Percentiles rank a stretch among this genome's conserved stretches.
phyloP scores from a whole-genome alignment of 225 moss, liverwort and hornwort species.

The Ulota crispa region DNA sequence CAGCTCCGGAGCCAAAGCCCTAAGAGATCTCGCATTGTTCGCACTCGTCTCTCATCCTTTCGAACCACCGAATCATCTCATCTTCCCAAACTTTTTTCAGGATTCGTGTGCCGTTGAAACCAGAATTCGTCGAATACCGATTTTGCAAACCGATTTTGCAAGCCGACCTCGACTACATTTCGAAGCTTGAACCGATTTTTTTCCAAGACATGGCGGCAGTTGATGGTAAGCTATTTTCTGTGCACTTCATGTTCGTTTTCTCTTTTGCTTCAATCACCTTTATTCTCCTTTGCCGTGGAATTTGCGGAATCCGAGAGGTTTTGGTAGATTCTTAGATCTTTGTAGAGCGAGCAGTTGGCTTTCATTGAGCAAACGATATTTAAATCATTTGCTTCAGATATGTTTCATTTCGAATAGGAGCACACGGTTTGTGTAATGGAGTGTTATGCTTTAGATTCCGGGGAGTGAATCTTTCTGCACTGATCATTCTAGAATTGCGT shows the following conservation, averaged over 20 bases:
- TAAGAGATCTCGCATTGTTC: background rate
- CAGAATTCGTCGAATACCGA: background rate
- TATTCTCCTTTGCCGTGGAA: background rate
- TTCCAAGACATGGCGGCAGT: slow-evolving; percentile 21
- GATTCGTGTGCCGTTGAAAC: background rate
- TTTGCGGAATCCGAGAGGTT: slow-evolving; percentile 7
- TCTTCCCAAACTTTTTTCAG: background rate
- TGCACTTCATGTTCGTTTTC: background rate
- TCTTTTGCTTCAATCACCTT: background rate
- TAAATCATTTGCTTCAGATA: background rate
- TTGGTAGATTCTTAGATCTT: background rate
- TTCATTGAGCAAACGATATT: background rate
- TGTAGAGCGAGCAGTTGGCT: background rate
- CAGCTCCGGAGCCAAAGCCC: slow-evolving; percentile 20
- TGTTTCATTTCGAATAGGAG: background rate
- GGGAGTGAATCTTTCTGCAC: background rate
- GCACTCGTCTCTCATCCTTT: background rate
- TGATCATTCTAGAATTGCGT: background rate
- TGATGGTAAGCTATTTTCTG: slow-evolving; percentile 17
- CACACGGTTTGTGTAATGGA: background rate
- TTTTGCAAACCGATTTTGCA: background rate
- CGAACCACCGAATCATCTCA: background rate
- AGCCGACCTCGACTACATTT: background rate
- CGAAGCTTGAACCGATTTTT: background rate
- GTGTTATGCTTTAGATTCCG: background rate